Percentiles rank a stretch among this genome's conserved stretches.
Evolutionary conservation across 75 land plant species (phyloP).

Genomic region (Adiantum capillusveneris): DNA sequence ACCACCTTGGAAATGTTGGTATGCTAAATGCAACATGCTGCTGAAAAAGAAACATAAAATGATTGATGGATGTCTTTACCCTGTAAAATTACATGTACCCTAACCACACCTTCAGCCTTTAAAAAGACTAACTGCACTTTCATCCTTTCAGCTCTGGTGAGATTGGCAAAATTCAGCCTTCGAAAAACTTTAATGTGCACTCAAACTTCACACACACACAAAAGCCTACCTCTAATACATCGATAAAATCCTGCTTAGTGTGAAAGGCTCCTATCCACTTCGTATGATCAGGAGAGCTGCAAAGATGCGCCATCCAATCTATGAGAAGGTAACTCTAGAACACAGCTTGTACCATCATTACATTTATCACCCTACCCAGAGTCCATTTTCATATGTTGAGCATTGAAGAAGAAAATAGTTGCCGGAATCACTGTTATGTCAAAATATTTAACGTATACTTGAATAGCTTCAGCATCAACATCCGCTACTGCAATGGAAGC

Average conservation of each 20-base stretch:
- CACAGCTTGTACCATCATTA: neutral
- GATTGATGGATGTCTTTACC: no score
- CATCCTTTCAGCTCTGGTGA: no score
- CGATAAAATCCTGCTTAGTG: slow-evolving; percentile 76
- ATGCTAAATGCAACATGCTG: no score
- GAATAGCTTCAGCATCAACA: slow-evolving; percentile 67
- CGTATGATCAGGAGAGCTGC: slow-evolving; percentile 88
- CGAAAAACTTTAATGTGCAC: no score
- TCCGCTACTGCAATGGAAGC: slow-evolving; percentile 73
- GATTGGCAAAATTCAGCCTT: no score
- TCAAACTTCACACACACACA: no score
- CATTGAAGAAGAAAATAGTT: slow-evolving; percentile 95
- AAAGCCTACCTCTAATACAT: slow-evolving; percentile 72
- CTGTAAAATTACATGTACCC: no score
- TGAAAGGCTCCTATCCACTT: slow-evolving; percentile 90
- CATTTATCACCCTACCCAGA: slow-evolving; percentile 48
- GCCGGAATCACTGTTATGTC: slow-evolving; percentile 86
- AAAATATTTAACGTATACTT: slow-evolving; percentile 80
- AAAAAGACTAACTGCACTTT: no score
- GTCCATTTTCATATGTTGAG: slow-evolving; percentile 99
- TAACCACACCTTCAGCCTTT: no score
- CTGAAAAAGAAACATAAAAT: no score
- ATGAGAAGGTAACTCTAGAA: no score
- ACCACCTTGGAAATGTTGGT: no score
- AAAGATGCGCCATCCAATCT: neutral